Evolutionary conservation across 768 basidiomycete genomes (phyloP).

Genomic region (Amanita jacksonii): DNA sequence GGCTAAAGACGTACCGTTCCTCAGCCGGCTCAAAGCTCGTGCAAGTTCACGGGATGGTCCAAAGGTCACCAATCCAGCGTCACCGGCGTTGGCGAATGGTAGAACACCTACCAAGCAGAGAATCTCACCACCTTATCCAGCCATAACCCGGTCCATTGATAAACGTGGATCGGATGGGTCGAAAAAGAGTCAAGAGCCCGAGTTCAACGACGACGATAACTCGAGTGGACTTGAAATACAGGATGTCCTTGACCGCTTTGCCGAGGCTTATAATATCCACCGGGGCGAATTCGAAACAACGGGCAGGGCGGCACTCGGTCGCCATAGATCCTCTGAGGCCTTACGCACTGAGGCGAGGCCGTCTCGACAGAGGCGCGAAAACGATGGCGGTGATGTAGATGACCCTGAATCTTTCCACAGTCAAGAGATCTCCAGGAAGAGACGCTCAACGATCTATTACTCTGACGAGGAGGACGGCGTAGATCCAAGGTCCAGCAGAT

Average conservation of each 20-base stretch:
- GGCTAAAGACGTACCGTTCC: slow-evolving; percentile 38
- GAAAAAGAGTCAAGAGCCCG: no score
- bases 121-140: slow-evolving; percentile 9
- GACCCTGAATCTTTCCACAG: slow-evolving; percentile 10
- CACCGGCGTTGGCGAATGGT: slow-evolving; percentile 7
- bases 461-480: slow-evolving; percentile 14
- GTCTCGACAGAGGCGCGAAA: slow-evolving; percentile 12
- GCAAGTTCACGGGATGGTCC: neutral
- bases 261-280: neutral
- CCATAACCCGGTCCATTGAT: neutral
- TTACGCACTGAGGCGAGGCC: slow-evolving; percentile 5
- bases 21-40: slow-evolving; percentile 3
- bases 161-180: slow-evolving; percentile 16
- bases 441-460: slow-evolving; percentile 18
- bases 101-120: slow-evolving; percentile 10
- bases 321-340: slow-evolving; percentile 6
- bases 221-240: slow-evolving; percentile 21
- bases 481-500: slow-evolving; percentile 27
- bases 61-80: neutral
- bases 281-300: slow-evolving; percentile 1
- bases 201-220: slow-evolving; percentile 15
- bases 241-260: slow-evolving; percentile 30
- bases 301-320: slow-evolving; percentile 7
- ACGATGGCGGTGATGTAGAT: slow-evolving; percentile 10
- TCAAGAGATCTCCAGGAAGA: neutral